phyloP scores from a whole-genome alignment of 495 filamentous ascomycete genomes.

The Neurospora sp. region DNA sequence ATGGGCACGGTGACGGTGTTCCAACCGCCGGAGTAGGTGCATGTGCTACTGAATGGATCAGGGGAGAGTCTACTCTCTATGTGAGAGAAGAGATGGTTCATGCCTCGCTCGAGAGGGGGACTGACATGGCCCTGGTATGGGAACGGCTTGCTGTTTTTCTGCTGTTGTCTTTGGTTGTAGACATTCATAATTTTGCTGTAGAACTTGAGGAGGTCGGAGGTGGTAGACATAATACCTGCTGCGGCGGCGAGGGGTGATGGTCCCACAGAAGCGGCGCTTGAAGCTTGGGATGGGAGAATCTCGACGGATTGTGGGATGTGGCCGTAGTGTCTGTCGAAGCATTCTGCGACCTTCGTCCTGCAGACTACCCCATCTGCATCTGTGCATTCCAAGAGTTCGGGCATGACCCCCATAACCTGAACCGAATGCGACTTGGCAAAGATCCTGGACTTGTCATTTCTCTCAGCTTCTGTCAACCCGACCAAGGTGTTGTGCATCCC shows the following conservation, averaged over 20 bases:
- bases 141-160: too few relatives aligned
- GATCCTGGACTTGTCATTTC: neutral
- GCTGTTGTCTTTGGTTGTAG: neutral
- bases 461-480: neutral
- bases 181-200: constrained; percentile 3
- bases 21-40: constrained; percentile 9
- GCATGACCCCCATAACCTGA: neutral
- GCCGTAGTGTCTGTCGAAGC: neutral
- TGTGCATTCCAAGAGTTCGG: neutral
- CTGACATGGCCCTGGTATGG: neutral
- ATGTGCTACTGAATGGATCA: neutral
- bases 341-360: neutral
- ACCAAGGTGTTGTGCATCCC: constrained; percentile 4
- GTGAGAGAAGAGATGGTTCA: neutral
- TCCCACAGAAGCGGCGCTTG: neutral
- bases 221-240: constrained; percentile 12
- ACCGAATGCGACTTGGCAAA: constrained; percentile 4
- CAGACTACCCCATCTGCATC: neutral
- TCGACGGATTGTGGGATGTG: neutral
- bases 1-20: constrained; percentile 2
- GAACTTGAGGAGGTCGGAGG: constrained; percentile 7
- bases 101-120: constrained; percentile 4
- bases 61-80: neutral
- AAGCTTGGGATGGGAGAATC: constrained; percentile 3
- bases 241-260: constrained; percentile 2